Base-by-base conservation (phyloP, 1,284 basidiomycete species). In the Sporisorium reilianum region DNA sequence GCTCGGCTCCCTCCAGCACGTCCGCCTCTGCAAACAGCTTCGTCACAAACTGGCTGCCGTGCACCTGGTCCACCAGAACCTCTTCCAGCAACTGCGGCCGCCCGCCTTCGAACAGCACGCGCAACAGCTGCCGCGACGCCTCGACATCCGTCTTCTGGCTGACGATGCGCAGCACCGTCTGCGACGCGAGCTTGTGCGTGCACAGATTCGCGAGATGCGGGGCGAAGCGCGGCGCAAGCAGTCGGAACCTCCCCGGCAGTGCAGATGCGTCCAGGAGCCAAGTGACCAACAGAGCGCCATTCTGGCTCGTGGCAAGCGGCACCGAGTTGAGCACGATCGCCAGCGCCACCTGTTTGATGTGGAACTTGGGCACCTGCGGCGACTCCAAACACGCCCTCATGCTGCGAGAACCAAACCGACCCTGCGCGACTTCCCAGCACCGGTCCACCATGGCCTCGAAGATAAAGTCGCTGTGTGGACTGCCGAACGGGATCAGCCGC, bases 391-490 rank as follows among this genome's bases (percentile, higher is more conserved):
- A 97, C 7, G 97, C 95, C 64, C 96, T 89, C 92, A 99, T 97
- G 83, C 95, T 97, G 54, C 97, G 91, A 41, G 97, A 95, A 62
- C 97, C 97, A 79, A 97, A 99, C 30, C 97, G 91, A 20, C 93
- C 93, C 87, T 97, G 95, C 0, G 94, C 94, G 64, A 97, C 89
- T 87, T 96, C 96, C 97, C 97, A 99, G 87, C 97, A 93, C 52
- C 97, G 92, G 85, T 99, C 96, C 50, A 94, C 91, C 89, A 99
- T 98, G 36, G 95, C 94, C 84, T 99, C 96, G 84, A 98, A 98
- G 67, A 99, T 92, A 85, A 98, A 98, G 78, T 97, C 94, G 64
- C 92, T 94, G 38, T 89, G 89, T 18, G 96, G 95, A 30, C 91
- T 86, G 49, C 93, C 93, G 79, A 98, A 99, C 23, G 93, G 91